phyloP scores from a whole-genome alignment of 306 rosid genomes.

The Lotus japonicus region DNA sequence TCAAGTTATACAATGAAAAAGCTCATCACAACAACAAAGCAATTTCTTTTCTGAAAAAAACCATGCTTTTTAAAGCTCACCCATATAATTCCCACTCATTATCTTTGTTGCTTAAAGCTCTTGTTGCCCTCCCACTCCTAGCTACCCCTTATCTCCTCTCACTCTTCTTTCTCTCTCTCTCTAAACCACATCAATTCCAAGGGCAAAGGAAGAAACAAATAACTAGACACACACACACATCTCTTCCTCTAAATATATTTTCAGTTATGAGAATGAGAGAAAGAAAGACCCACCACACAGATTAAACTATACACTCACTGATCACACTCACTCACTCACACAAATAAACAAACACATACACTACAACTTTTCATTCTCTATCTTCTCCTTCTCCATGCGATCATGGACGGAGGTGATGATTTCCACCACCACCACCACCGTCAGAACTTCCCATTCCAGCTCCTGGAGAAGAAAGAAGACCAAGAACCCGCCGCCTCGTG shows the following conservation, averaged over 20 bases:
- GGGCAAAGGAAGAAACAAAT: too few species aligned
- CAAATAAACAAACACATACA: not conserved
- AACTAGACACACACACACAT: not conserved
- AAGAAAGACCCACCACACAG: conserved; percentile 29
- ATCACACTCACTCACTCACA: not conserved
- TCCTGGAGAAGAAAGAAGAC: conserved; percentile 81
- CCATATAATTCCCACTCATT: conserved; percentile 88
- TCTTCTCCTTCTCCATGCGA: conserved; percentile 34
- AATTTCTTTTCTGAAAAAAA: conserved; percentile 35
- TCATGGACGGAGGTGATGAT: conserved; percentile 86
- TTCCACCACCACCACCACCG: conserved; percentile 51
- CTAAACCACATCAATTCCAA: too few species aligned
- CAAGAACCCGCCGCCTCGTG: conserved; percentile 51
- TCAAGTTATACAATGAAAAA: not conserved
- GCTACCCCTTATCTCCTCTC: conserved; percentile 24
- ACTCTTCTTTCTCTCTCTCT: conserved; percentile 3
- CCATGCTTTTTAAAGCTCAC: conserved; percentile 68
- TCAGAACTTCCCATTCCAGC: conserved; percentile 77
- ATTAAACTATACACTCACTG: conserved; percentile 16
- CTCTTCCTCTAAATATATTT: conserved; percentile 22
- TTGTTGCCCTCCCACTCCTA: conserved; percentile 8
- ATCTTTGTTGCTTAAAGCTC: conserved; percentile 87
- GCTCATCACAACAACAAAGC: conserved; percentile 39
- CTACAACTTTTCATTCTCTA: too few species aligned
- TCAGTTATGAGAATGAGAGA: too few species aligned